Evolutionary conservation across 495 filamentous ascomycete species (phyloP).

Genomic region (Xylaria venustula): DNA sequence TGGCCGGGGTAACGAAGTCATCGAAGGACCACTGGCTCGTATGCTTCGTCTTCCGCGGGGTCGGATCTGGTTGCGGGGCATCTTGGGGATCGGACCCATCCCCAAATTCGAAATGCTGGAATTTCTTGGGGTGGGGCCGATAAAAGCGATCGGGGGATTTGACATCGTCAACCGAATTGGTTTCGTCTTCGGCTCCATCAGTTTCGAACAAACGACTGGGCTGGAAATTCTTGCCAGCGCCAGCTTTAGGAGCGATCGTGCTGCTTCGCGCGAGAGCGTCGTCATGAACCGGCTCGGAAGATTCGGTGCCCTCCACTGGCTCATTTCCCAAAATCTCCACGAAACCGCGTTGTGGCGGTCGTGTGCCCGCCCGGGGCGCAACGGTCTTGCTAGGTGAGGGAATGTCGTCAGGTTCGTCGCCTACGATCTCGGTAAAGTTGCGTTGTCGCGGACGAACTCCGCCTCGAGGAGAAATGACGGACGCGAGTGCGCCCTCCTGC

Average conservation of each 20-base stretch:
- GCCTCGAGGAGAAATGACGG: constrained; percentile 53
- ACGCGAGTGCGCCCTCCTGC: constrained; percentile 41
- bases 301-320: constrained; percentile 20
- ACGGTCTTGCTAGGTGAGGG: constrained; percentile 33
- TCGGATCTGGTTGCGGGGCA: constrained; percentile 33
- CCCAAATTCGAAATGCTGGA: constrained; percentile 82
- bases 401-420: constrained; percentile 38
- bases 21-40: constrained; percentile 78
- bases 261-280: constrained; percentile 30
- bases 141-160: constrained; percentile 48
- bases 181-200: constrained; percentile 45
- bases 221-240: constrained; percentile 68
- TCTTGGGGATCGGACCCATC: constrained; percentile 55
- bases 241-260: constrained; percentile 59
- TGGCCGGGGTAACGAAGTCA: constrained; percentile 79
- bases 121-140: constrained; percentile 69
- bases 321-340: constrained; percentile 47
- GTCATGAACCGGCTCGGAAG: not conserved
- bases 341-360: constrained; percentile 46
- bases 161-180: constrained; percentile 35
- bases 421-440: constrained; percentile 52
- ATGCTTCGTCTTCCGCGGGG: constrained; percentile 58
- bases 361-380: constrained; percentile 43
- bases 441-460: constrained; percentile 46
- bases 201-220: constrained; percentile 69